A percentile compares a stretch with the other conserved stretches of the same genome.
These are phyloP conservation scores for Zostera marina DNA, from an alignment of 116 monocot species.

Conservation along the genomic window DNA sequence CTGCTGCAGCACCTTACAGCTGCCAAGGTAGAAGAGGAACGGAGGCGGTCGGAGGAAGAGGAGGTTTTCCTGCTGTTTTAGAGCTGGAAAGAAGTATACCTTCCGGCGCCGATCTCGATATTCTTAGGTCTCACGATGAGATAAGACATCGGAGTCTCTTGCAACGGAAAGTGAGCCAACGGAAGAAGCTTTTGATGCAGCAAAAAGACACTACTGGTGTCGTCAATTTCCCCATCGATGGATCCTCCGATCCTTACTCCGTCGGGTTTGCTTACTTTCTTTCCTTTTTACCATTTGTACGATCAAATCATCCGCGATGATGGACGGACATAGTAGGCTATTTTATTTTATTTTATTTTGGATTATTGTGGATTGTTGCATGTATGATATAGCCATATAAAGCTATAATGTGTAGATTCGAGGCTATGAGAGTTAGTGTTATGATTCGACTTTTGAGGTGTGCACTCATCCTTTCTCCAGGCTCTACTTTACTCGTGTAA, in stretches of 20 bases:
- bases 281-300: background rate
- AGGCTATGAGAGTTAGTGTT: no score
- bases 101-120: conserved; percentile 12
- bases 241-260: conserved; percentile 68
- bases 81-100: conserved; percentile 51
- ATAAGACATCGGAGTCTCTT: conserved; percentile 41
- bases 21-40: background rate
- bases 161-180: conserved; percentile 1
- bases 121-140: conserved; percentile 41
- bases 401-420: no score
- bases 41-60: background rate
- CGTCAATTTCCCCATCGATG: conserved; percentile 61
- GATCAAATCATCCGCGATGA: no score
- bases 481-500: conserved; percentile 73
- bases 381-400: no score
- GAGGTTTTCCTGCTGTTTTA: conserved; percentile 22
- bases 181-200: background rate
- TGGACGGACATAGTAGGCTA: no score
- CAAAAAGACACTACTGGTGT: conserved; percentile 14
- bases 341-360: no score
- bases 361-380: no score
- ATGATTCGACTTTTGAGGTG: no score
- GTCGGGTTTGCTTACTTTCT: conserved; percentile 36
- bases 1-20: background rate
- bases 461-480: conserved; percentile 11